Evolutionary conservation across 2,329 filamentous ascomycete genomes (phyloP).

Genomic region (Arthrobotrys musiformis): DNA sequence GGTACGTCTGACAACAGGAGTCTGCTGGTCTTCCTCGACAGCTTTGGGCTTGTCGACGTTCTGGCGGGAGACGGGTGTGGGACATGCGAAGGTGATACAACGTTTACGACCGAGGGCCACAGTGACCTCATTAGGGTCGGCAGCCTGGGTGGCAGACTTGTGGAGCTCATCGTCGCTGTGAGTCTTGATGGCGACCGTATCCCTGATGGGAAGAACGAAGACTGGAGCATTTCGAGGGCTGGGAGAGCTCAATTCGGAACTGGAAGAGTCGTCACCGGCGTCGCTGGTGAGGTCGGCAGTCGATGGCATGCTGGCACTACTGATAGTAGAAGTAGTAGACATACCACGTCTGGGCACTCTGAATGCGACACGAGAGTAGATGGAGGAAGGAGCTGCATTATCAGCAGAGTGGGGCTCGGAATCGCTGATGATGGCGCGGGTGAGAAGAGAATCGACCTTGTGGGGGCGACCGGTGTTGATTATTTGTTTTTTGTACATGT

Average conservation of each 20-base stretch:
- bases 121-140: constrained; percentile 69
- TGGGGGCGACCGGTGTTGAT: constrained; percentile 60
- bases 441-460: constrained; percentile 83
- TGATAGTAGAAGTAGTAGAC: constrained; percentile 74
- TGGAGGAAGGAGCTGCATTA: constrained; percentile 46
- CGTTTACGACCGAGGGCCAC: constrained; percentile 79
- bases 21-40: constrained; percentile 31
- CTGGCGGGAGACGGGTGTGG: constrained; percentile 67
- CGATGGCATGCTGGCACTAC: constrained; percentile 81
- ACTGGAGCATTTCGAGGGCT: constrained; percentile 80
- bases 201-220: constrained; percentile 59
- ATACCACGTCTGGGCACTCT: constrained; percentile 61
- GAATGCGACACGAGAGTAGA: constrained; percentile 52
- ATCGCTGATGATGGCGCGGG: constrained; percentile 78
- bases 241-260: constrained; percentile 84
- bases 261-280: constrained; percentile 82
- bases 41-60: constrained; percentile 53
- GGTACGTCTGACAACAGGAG: constrained; percentile 67
- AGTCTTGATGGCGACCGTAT: constrained; percentile 58
- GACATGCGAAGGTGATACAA: constrained; percentile 92
- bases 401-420: constrained; percentile 69
- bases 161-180: constrained; percentile 60
- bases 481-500: constrained; percentile 46
- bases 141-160: constrained; percentile 46
- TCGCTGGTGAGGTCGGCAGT: constrained; percentile 95